Conservation (phyloP, 108 stramenopile species). For the Skeletonema grethae region DNA sequence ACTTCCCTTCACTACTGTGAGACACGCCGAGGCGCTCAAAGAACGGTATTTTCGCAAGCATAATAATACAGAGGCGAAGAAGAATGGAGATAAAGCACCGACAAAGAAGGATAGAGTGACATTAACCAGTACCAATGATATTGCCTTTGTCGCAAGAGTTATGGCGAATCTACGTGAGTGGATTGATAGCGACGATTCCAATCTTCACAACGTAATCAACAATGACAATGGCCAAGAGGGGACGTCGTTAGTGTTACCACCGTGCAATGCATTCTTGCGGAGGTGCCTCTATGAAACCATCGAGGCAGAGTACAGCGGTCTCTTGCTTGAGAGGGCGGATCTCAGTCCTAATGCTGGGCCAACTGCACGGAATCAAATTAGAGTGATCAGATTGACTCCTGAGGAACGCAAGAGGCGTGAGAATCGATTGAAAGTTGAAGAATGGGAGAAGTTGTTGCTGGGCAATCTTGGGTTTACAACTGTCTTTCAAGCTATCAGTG, state of each 20-base stretch:
- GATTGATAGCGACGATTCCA: conserved; percentile 65
- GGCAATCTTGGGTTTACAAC: conserved; percentile 72
- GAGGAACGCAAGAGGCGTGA: conserved; percentile 58
- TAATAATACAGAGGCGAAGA: conserved; percentile 15
- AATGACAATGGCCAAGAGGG: conserved; percentile 40
- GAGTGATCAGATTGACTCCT: conserved; percentile 62
- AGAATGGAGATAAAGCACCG: conserved; percentile 9
- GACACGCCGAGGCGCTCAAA: conserved; percentile 39
- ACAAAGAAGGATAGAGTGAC: conserved; percentile 22
- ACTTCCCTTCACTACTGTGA: conserved; percentile 55
- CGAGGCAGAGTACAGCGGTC: conserved; percentile 70
- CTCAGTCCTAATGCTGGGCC: conserved; percentile 14
- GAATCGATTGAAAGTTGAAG: conserved; percentile 52
- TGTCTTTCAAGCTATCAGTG: conserved; percentile 72
- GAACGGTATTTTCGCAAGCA: conserved; percentile 48
- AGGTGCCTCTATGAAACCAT: conserved; percentile 82
- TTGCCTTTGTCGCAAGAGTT: conserved; percentile 62
- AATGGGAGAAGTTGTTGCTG: conserved; percentile 58
- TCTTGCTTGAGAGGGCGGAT: conserved; percentile 61
- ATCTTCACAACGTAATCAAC: conserved; percentile 8
- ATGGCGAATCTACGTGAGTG: conserved; percentile 84
- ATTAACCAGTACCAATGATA: conserved; percentile 47
- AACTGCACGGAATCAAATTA: conserved; percentile 58
- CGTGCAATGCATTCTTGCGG: conserved; percentile 80
- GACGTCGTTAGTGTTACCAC: conserved; percentile 59